Evolutionary conservation across 2,329 filamentous ascomycete genomes (phyloP), one percentile per base, ranked within the genome.

Genomic region (Colletotrichum acutatum): DNA sequence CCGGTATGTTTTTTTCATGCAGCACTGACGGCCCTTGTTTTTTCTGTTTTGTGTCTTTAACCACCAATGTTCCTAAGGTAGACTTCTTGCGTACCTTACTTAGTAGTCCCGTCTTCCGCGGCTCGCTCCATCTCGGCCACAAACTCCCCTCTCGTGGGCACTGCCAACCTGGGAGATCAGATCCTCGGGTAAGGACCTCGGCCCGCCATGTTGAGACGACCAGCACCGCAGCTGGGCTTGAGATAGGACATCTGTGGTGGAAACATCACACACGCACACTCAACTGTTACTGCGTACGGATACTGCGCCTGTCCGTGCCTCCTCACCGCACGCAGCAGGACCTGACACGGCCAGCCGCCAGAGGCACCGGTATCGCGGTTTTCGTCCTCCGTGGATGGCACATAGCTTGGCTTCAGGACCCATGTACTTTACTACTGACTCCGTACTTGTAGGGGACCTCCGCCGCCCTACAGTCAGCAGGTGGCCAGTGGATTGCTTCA

Each of bases 401-500:
- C 37, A 42, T 19, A n/a, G 32, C 14, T 16, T 22, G 26, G 26
- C 22, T 28, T 12, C 12, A 56, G 52, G 56, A 57, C 52, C 62
- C 22, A 65, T 65, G 52, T 56, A 42, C 37, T 34, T 34, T 34
- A 34, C 32, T 12, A 34, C 32, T 12, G 32, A 34, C 32, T 42
- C 14, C 37, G 37, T 42, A 42, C 62, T 30, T 42, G 53, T 46
- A 68, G 57, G 67, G 69, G 59, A 72, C 66, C 66, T 72, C 69
- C 65, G 66, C 34, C 42, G 57, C 54, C 24, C 53, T 65, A 46
- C 52, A 24, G 69, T 68, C 65, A 68, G 54, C 65, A 72, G 69
- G 53, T 70, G 56, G 60, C 32, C 34, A 22, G 59, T 72, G 60
- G 70, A 70, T 57, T 73, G 66, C 22, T 62, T 71, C 46, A 11